Evolutionary conservation across 2,329 filamentous ascomycete species (phyloP), one percentile per base, ranked within the genome.

Genomic region (Westerdykella ornata): DNA sequence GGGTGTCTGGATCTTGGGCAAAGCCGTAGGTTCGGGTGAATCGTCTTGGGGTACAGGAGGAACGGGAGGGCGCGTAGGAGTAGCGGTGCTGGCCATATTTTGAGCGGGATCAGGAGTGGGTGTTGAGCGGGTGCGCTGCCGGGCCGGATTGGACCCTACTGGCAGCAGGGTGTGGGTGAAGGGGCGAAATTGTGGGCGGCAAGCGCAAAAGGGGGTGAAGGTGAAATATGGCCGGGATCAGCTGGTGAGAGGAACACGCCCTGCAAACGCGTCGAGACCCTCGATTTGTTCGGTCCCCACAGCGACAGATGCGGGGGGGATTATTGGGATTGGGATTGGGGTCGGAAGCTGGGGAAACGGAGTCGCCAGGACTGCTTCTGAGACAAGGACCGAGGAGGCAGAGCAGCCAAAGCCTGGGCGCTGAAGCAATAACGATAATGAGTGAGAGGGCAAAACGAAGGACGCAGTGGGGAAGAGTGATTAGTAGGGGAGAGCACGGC

Each of bases 11-110:
- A 46, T 34, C 30, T 44, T 37, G 28, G 47, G 44, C 28, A 47
- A 31, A 17, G 51, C 48, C 30, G 57, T 52, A 38, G 49, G 40
- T 18, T 62, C 62, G 40, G 57, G 56, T 12, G 57, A 62, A 44
- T 46, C 54, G 46, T 60, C 52, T 29, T 55, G 51, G 22, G 45
- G 41, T 26, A 41, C 35, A 16, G 38, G 39, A 28, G 49, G 43
- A 34, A 47, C 41, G 37, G 46, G 44, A 16, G 47, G 49, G 39
- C 42, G 45, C 43, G 48, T 48, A 30, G 56, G 51, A 13, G 49
- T 51, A 5, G 30, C 14, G 31, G 57, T 46, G 44, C 35, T 56
- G 40, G 54, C 52, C 56, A 61, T 62, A 47, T 46, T 52, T 48
- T 48, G 48, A 26, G 22, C 22, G 22, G 12, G 22, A n/a, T n/a